Base-by-base conservation (phyloP, 306 rosid genomes). In the Castanea crenata region DNA sequence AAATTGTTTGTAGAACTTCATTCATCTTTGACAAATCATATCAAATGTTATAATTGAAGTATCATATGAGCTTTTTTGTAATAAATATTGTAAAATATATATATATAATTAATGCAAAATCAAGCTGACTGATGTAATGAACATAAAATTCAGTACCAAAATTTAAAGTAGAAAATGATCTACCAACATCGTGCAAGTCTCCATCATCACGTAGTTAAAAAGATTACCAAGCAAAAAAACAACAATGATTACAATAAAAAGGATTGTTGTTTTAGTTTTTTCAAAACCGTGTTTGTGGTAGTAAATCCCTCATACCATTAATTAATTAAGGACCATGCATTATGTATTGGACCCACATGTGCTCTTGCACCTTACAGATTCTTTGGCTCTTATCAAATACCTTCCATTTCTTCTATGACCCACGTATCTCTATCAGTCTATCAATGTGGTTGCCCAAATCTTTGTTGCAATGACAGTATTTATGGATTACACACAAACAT, bases 301-400 rank as follows among this genome's bases (percentile, higher is more conserved):
- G 32, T 10, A 21, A 58, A 20, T 15, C 18, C 15, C 65, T 59
- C 31, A 59, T 32, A 21, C 54, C 54, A 71, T 15, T 21, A 41
- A 41, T 41, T 41, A 41, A 41, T 41, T 8, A n/a, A 62, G 64
- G 20, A 8, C 31, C 65, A 41, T 8, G 46, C 73, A 51, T 59
- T 4, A 44, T 12, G 59, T 21, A 18, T 6, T 16, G 70, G 41
- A 59, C 74, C 71, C 70, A 71, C 55, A 6, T n/a, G 54, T 13
- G 21, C 35, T n/a, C 1, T 1, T 23, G 18, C 49, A 71, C 38
- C 71, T 29, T 21, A 19, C 31, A 23, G 61, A 46, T 63, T 83
- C 34, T 59, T 2, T 76, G 44, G 57, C 72, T 76, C 77, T 79
- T 76, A 76, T 76, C 77, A 76, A 76, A 85, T 35, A 63, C 12